Conservation (phyloP, 495 filamentous ascomycete genomes). For the Hypoxylon perforatum region DNA sequence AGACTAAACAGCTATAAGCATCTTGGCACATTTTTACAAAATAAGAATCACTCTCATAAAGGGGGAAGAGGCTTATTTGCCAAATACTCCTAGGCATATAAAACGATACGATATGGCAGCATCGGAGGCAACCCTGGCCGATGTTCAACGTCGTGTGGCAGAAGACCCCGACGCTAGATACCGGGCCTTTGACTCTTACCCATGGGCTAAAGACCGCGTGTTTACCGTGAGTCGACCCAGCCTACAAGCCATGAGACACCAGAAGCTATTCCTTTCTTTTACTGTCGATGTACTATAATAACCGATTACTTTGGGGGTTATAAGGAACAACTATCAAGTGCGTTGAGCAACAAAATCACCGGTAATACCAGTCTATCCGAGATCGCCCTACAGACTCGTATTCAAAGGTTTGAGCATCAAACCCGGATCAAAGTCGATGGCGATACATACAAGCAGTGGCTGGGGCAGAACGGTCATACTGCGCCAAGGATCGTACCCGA, state of each 20-base stretch:
- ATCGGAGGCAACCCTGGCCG: conserved; percentile 30
- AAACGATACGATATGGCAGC: conserved; percentile 26
- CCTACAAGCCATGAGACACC: background rate
- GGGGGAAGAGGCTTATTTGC: too few species aligned
- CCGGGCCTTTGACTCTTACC: conserved; percentile 47
- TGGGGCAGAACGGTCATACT: conserved; percentile 20
- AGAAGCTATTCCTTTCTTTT: too few species aligned
- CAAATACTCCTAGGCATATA: background rate
- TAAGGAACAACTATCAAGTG: conserved; percentile 34
- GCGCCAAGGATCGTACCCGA: conserved; percentile 40
- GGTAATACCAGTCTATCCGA: conserved; percentile 36
- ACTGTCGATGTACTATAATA: conserved; percentile 1
- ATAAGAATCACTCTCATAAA: too few species aligned
- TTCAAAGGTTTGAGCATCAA: conserved; percentile 57
- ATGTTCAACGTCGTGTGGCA: conserved; percentile 41
- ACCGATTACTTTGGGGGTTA: conserved; percentile 4
- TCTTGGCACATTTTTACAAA: too few species aligned
- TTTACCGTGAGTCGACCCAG: conserved; percentile 48
- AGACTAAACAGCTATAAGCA: background rate
- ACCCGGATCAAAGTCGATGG: conserved; percentile 50
- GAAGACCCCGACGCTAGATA: conserved; percentile 41
- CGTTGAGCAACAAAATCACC: conserved; percentile 18
- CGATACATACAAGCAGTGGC: conserved; percentile 50
- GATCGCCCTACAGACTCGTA: conserved; percentile 53
- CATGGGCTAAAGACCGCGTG: conserved; percentile 44